Evolutionary conservation across 805 yeast species (phyloP), one percentile per base, ranked within the genome.

Genomic region (Kuraishia borneana): DNA sequence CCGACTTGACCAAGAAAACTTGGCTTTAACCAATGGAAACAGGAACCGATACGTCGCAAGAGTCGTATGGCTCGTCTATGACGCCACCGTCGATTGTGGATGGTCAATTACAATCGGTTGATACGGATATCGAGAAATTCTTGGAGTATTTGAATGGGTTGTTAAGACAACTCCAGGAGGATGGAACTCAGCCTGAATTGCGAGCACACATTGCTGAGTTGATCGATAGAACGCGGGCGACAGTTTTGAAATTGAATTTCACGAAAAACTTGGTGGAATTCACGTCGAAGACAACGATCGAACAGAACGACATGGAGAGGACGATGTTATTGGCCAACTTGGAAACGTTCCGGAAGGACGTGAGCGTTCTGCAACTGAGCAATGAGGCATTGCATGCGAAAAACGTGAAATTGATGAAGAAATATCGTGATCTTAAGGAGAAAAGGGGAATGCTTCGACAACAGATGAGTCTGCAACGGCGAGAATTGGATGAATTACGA

Each of bases 361-460:
- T 51, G 16, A 47, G 42, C 25, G 37, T 52, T 10, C 39, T 48
- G 17, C 42, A 44, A 34, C 43, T 47, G 22, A 58, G 53, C 28
- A 57, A 56, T 36, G 45, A 48, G 33, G 50, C 47, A 21, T 44
- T 57, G 17, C 50, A 42, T 26, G 32, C 42, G 18, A 54, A 54
- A 30, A 58, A 58, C 37, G 36, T 49, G 23, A 55, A 53, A 37
- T 41, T 56, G 34, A 53, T 54, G 27, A 54, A 53, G 31, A 48
- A 53, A 35, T 47, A 47, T 29, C 49, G 50, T 32, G 35, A 41
- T 14, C 39, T 57, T 26, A 58, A 55, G 31, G 46, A 45, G 22
- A 54, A 52, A 18, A 31, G 56, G 6, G 48, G 51, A 35, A 39
- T 38, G 4, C 43, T 49, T 18, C 50, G 46, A 30, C 33, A 36